phyloP scores from a whole-genome alignment of 805 yeast species.

The Groenewaldozyma salmanticensis region DNA sequence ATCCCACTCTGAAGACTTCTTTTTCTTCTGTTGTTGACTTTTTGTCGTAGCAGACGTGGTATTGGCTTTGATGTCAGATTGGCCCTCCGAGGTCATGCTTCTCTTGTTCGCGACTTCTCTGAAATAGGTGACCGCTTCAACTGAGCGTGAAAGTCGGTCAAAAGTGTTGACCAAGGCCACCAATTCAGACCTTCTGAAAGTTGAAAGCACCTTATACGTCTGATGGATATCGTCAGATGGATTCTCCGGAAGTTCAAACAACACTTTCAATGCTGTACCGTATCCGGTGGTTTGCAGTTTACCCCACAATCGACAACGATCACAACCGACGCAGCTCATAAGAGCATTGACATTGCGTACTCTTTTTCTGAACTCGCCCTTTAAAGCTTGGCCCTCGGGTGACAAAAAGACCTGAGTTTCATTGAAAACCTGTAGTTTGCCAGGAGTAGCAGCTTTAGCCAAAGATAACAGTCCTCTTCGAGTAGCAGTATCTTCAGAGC shows the following conservation, averaged over 20 bases:
- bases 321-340: slow-evolving; percentile 99
- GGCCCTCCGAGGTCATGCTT: slow-evolving; percentile 9
- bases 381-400: slow-evolving; percentile 39
- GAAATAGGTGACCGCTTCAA: slow-evolving; percentile 66
- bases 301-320: slow-evolving; percentile 96
- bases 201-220: slow-evolving; percentile 41
- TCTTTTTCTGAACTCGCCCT: slow-evolving; percentile 76
- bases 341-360: slow-evolving; percentile 84
- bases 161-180: slow-evolving; percentile 88
- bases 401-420: slow-evolving; percentile 39
- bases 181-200: slow-evolving; percentile 67
- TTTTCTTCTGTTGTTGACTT: slow-evolving; percentile 4
- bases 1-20: slow-evolving; percentile 36
- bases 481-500: slow-evolving; percentile 36
- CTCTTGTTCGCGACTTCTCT: slow-evolving; percentile 15
- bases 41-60: background rate
- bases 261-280: slow-evolving; percentile 87
- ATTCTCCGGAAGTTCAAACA: slow-evolving; percentile 63
- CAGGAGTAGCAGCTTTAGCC: slow-evolving; percentile 22
- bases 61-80: slow-evolving; percentile 7
- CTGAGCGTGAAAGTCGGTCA: slow-evolving; percentile 81
- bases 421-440: slow-evolving; percentile 30
- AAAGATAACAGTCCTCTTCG: slow-evolving; percentile 35
- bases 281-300: slow-evolving; percentile 95
- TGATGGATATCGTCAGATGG: slow-evolving; percentile 34